A percentile compares a stretch with the other conserved stretches of the same genome.
These are phyloP conservation scores for Clavispora fructus DNA, from an alignment of 805 yeast genomes.

Conservation along the genomic window DNA sequence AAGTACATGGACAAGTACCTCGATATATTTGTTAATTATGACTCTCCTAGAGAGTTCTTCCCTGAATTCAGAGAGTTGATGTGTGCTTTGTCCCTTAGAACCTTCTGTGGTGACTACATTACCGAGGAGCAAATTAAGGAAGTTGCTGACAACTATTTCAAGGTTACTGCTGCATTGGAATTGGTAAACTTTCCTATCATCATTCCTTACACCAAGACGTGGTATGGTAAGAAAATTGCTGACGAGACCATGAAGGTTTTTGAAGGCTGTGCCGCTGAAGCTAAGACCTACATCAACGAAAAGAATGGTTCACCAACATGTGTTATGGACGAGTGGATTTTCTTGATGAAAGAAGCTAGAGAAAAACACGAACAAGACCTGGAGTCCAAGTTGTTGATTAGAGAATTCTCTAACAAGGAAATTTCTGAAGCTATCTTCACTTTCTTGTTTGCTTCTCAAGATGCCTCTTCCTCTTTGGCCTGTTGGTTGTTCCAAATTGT, in stretches of 20 bases:
- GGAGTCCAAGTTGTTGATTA: slow-evolving; percentile 55
- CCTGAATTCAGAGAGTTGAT: slow-evolving; percentile 91
- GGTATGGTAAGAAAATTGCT: slow-evolving; percentile 94
- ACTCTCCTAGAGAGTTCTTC: slow-evolving; percentile 75
- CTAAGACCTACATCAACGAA: slow-evolving; percentile 69
- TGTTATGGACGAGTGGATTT: slow-evolving; percentile 94
- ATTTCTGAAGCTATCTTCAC: slow-evolving; percentile 96
- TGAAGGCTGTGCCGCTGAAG: slow-evolving; percentile 80
- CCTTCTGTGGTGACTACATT: slow-evolving; percentile 94
- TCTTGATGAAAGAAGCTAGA: slow-evolving; percentile 72
- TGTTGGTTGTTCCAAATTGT: slow-evolving; percentile 97
- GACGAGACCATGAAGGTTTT: slow-evolving; percentile 92
- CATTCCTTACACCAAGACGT: slow-evolving; percentile 91
- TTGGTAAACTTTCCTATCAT: slow-evolving; percentile 97
- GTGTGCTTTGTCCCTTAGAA: slow-evolving; percentile 89
- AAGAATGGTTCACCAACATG: slow-evolving; percentile 76
- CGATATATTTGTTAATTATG: slow-evolving; percentile 55
- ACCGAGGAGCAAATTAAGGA: slow-evolving; percentile 83
- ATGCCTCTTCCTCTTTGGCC: slow-evolving; percentile 93
- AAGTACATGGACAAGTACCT: slow-evolving; percentile 77
- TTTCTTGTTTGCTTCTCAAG: slow-evolving; percentile 95
- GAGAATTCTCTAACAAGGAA: slow-evolving; percentile 85
- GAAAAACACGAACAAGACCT: slow-evolving; percentile 45
- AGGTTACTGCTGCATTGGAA: slow-evolving; percentile 93
- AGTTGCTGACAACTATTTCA: slow-evolving; percentile 88